Conservation (phyloP, 176 grass and related monocot species). For the Zea luxurians region DNA sequence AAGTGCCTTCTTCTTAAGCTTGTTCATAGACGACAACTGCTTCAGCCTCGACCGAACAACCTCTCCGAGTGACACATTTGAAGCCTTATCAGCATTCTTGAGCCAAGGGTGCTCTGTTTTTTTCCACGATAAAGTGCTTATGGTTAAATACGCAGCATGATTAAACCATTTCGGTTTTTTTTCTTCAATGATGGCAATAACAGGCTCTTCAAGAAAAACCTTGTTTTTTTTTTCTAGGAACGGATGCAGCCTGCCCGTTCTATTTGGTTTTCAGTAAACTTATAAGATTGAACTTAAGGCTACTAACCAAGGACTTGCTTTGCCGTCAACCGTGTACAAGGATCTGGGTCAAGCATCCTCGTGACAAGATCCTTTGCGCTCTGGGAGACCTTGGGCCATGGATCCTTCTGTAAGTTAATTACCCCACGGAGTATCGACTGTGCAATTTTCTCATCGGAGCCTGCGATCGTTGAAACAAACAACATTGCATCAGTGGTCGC, state of each 20-base stretch:
- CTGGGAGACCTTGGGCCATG: constrained; percentile 83
- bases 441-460: constrained; percentile 71
- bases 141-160: constrained; percentile 11
- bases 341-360: constrained; percentile 79
- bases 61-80: constrained; percentile 77
- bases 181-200: not conserved
- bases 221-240: not conserved
- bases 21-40: constrained; percentile 93
- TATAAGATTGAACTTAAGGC: constrained; percentile 15
- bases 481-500: not conserved
- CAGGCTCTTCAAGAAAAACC: not conserved
- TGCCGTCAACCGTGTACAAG: constrained; percentile 54
- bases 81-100: constrained; percentile 61
- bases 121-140: constrained; percentile 6
- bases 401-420: constrained; percentile 71
- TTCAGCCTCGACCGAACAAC: constrained; percentile 70
- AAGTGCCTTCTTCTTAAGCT: constrained; percentile 90
- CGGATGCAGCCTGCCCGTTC: not conserved
- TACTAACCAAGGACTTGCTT: constrained; percentile 66
- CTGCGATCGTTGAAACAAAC: constrained; percentile 30
- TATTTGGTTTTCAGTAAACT: not conserved
- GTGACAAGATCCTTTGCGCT: constrained; percentile 81
- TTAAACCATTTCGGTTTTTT: not conserved
- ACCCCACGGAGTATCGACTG: constrained; percentile 62
- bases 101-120: constrained; percentile 84